Conservation (phyloP, 257 asterid species). For the Cruciata laevipes region DNA sequence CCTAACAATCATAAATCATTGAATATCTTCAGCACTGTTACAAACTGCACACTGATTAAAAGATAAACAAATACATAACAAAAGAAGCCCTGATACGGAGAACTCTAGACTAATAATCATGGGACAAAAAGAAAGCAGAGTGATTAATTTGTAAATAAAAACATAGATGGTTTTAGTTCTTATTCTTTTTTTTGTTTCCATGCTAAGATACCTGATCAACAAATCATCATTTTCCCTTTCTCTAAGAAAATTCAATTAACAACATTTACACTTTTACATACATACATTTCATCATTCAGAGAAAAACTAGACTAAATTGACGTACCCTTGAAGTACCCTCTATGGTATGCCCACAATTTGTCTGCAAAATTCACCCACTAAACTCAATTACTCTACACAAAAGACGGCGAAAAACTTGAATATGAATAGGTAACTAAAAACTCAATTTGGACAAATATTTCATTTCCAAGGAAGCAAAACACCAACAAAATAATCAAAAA, state of each 20-base stretch:
- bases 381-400: not conserved
- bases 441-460: not conserved
- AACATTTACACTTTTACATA: not conserved
- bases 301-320: not conserved
- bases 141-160: not conserved
- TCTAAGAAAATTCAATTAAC: not conserved
- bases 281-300: not conserved
- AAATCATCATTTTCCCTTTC: not conserved
- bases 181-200: not conserved
- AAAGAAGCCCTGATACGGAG: not conserved
- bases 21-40: not conserved
- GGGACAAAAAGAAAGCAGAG: too few species aligned
- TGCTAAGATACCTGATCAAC: not conserved
- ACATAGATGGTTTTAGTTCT: not conserved
- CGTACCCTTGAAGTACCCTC: slow-evolving; percentile 8
- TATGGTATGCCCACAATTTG: slow-evolving; percentile 16
- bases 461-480: not conserved
- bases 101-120: not conserved
- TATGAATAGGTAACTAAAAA: not conserved
- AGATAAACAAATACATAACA: not conserved
- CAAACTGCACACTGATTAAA: not conserved
- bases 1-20: not conserved
- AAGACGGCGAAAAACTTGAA: slow-evolving; percentile 1
- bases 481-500: not conserved
- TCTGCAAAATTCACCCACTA: slow-evolving; percentile 19